These are phyloP conservation scores for Solanum bulbocastanum DNA, from an alignment of 257 asterid genomes.

Conservation along the genomic window DNA sequence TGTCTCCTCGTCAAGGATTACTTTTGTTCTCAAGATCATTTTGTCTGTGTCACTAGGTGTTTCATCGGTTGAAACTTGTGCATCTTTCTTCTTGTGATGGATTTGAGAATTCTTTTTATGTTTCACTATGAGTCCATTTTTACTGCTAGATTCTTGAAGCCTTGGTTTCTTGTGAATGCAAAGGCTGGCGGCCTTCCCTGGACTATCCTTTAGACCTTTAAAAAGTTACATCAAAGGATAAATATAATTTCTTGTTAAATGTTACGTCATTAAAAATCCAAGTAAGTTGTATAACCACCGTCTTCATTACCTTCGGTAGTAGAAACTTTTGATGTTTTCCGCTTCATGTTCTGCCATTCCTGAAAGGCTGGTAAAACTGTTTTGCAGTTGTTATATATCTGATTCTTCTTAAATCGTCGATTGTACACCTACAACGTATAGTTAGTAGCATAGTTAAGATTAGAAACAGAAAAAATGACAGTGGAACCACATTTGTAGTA, in stretches of 20 bases:
- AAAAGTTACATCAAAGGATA: background rate
- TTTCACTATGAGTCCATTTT: background rate
- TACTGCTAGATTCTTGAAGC: background rate
- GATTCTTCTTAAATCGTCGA: background rate
- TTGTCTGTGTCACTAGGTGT: background rate
- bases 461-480: background rate
- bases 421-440: background rate
- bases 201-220: background rate
- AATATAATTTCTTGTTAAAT: background rate
- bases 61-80: background rate
- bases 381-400: background rate
- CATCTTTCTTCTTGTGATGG: background rate
- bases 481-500: background rate
- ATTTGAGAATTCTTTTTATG: background rate
- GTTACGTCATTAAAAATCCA: background rate
- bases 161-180: background rate
- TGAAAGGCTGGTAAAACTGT: background rate
- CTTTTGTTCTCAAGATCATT: slow-evolving; percentile 18
- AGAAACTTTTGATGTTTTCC: background rate
- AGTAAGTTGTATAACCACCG: background rate
- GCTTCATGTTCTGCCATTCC: background rate
- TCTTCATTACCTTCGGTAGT: background rate
- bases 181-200: background rate
- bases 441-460: background rate
- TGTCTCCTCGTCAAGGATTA: slow-evolving; percentile 65